Evolutionary conservation across 371 early-diverging fungal species (phyloP).

Genomic region (Mucor sp.): DNA sequence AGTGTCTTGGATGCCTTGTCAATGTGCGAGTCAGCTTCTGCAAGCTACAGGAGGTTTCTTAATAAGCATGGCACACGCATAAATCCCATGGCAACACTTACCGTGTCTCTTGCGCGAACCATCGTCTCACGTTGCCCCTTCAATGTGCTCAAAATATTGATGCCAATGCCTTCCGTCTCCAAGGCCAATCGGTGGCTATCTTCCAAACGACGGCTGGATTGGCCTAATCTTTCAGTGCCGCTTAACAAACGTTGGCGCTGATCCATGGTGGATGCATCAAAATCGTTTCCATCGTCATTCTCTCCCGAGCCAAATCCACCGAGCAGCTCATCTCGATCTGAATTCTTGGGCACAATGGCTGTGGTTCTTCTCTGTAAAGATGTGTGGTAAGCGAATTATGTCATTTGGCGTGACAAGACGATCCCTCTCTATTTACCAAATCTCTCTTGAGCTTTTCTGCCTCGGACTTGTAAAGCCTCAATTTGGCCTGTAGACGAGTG

Average conservation of each 20-base stretch:
- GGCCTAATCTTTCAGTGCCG: constrained; percentile 84
- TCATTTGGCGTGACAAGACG: not conserved
- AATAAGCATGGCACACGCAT: not conserved
- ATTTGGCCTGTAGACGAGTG: constrained; percentile 69
- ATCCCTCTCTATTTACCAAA: constrained; percentile 51
- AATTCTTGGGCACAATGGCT: constrained; percentile 41
- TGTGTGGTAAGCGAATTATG: not conserved
- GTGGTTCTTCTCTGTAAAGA: constrained; percentile 39
- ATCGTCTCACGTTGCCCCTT: constrained; percentile 92
- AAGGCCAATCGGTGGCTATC: constrained; percentile 89
- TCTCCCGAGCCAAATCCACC: constrained; percentile 50
- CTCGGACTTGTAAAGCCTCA: constrained; percentile 78
- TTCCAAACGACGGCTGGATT: constrained; percentile 79
- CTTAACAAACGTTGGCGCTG: constrained; percentile 82
- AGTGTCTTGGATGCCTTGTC: constrained; percentile 88
- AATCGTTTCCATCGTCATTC: constrained; percentile 41
- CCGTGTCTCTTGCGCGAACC: constrained; percentile 80
- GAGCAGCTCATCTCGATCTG: constrained; percentile 69
- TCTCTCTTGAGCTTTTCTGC: constrained; percentile 77
- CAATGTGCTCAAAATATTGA: constrained; percentile 79
- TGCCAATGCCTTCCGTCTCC: constrained; percentile 89
- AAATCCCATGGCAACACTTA: constrained; percentile 32
- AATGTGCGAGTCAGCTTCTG: constrained; percentile 88
- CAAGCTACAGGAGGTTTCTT: constrained; percentile 48
- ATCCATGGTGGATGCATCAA: constrained; percentile 71